Evolutionary conservation across 257 asterid species (phyloP).

Genomic region (Jacaranda mimosifolia): DNA sequence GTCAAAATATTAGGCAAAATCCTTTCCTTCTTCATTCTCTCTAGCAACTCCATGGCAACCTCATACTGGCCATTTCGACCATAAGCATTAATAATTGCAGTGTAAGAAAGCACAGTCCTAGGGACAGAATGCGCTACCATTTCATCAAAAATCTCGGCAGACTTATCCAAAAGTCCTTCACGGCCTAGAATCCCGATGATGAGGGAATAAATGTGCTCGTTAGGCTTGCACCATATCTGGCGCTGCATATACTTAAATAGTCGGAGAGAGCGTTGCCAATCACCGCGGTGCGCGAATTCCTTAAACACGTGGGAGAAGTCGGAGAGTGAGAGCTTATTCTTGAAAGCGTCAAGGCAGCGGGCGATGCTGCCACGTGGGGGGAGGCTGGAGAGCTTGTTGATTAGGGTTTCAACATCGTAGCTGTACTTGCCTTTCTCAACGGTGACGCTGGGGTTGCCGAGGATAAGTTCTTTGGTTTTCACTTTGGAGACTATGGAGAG

Average conservation of each 20-base stretch:
- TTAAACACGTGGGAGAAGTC: conserved; percentile 81
- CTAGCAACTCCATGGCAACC: conserved; percentile 68
- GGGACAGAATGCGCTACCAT: conserved; percentile 68
- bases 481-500: conserved; percentile 59
- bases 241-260: conserved; percentile 96
- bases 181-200: conserved; percentile 86
- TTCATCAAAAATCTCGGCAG: conserved; percentile 86
- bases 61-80: conserved; percentile 90
- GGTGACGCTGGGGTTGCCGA: conserved; percentile 85
- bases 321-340: conserved; percentile 87
- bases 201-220: conserved; percentile 83
- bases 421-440: conserved; percentile 95
- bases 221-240: conserved; percentile 96
- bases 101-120: conserved; percentile 77
- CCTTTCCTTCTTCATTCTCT: conserved; percentile 81
- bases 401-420: conserved; percentile 95
- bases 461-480: conserved; percentile 69
- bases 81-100: conserved; percentile 87
- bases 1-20: conserved; percentile 82
- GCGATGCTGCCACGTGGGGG: conserved; percentile 99
- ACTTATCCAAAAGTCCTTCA: conserved; percentile 86
- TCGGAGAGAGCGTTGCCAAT: conserved; percentile 98
- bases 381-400: conserved; percentile 92
- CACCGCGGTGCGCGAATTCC: conserved; percentile 90
- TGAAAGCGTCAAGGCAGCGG: conserved; percentile 87